phyloP scores from a whole-genome alignment of 257 asterid genomes.

The Nicotiana sylvestris region DNA sequence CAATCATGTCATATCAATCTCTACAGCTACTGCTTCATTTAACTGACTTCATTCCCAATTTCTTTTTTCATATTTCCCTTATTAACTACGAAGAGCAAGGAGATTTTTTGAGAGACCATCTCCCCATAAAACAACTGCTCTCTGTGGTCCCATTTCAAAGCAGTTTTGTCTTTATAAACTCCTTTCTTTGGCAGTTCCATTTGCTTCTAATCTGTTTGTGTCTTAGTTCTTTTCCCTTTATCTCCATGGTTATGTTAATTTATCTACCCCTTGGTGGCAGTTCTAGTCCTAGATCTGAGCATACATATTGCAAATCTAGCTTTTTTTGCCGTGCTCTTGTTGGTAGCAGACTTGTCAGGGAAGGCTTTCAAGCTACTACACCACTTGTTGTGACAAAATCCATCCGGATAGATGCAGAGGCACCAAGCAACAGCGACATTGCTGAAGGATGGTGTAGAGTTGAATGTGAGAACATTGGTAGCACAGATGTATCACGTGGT shows the following conservation, averaged over 20 bases:
- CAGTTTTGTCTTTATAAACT: neutral
- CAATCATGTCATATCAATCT: neutral
- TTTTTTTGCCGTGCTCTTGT: neutral
- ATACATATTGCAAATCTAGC: neutral
- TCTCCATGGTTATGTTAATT: neutral
- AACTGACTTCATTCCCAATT: neutral
- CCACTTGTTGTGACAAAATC: neutral
- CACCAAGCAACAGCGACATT: neutral
- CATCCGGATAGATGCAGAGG: neutral
- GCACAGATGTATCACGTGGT: neutral
- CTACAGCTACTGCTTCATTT: neutral
- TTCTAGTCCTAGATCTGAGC: neutral
- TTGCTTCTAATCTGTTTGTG: neutral
- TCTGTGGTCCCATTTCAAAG: neutral
- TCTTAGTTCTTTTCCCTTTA: neutral
- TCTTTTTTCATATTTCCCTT: neutral
- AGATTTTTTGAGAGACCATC: neutral
- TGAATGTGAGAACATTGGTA: neutral
- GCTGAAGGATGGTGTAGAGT: neutral
- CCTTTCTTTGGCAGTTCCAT: neutral
- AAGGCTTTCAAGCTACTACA: neutral
- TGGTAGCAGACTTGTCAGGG: neutral
- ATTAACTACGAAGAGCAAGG: neutral
- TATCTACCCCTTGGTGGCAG: neutral
- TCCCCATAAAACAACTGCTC: neutral